Conservation (phyloP, 2,329 filamentous ascomycete species). For the Cladophialophora immunda region DNA sequence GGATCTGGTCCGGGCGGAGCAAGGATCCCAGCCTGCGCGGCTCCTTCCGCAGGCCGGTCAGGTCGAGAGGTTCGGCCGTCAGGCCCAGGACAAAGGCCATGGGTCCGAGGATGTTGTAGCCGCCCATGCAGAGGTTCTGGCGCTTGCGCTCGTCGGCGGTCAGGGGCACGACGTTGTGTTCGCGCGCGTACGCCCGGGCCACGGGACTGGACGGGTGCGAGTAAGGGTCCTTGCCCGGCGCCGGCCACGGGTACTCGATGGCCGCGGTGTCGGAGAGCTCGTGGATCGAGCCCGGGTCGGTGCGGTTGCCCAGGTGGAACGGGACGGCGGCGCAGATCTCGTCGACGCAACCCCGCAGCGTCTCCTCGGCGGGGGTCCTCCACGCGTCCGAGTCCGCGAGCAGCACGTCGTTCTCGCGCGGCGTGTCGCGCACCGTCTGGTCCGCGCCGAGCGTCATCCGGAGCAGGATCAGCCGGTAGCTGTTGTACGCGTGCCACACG, state of each 20-base stretch:
- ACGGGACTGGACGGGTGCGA: neutral
- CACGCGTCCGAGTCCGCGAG: neutral
- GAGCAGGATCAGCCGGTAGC: conserved; percentile 10
- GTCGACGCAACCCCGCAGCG: conserved; percentile 6
- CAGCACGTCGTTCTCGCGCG: conserved; percentile 8
- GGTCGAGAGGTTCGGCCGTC: conserved; percentile 5
- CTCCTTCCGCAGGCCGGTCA: neutral
- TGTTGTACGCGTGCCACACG: conserved; percentile 13
- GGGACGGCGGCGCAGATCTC: conserved; percentile 20
- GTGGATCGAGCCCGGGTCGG: neutral
- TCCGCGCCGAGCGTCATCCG: conserved; percentile 11
- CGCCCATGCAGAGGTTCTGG: conserved; percentile 15
- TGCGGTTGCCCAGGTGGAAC: conserved; percentile 19
- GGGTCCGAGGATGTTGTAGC: conserved; percentile 13
- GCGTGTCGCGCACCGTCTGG: conserved; percentile 3
- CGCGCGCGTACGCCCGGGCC: neutral
- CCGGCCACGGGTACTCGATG: conserved; percentile 13
- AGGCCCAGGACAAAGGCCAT: conserved; percentile 15
- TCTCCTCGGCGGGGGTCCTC: neutral
- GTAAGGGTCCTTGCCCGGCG: conserved; percentile 4
- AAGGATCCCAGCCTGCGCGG: neutral
- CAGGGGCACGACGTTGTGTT: conserved; percentile 11
- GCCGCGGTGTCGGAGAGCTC: neutral
- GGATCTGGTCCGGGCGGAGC: conserved; percentile 11
- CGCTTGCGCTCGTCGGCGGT: conserved; percentile 10